Base-by-base conservation (phyloP, 2,329 filamentous ascomycete species). In the Emmonsiellopsis sp. region DNA sequence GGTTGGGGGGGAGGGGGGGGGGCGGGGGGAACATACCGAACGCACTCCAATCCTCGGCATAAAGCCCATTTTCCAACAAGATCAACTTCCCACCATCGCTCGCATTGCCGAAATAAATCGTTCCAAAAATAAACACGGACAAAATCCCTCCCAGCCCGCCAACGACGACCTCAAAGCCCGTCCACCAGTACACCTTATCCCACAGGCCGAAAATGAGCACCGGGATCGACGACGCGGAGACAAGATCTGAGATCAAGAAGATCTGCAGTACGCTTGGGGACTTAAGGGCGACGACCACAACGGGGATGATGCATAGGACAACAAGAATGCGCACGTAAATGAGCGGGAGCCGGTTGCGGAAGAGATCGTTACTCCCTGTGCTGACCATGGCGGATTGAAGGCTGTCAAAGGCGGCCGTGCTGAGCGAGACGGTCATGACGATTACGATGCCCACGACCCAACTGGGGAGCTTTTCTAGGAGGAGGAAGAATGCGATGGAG, bases 371-470 rank as follows among this genome's bases (percentile, higher is more conserved):
- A 59, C 85, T 89, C 11, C 84, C 86, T 0, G 86, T 87, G n/a
- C 85, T 89, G 7, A 92, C 85, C 84, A 93, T 90, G 60, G 88
- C 86, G 1, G 84, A 86, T 70, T 92, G 89, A 38, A 92, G 76
- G 57, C 80, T 86, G 74, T 93, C 88, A 58, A 93, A 92, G 0
- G 87, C 83, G 0, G 88, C 84, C 2, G 85, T 89, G 63, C 82
- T 87, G 51, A 93, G 79, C 8, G 82, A 81, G 34, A 91, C 81
- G 1, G 87, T 82, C 86, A 93, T 90, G 65, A 92, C 83, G 8
- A 93, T 76, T 0, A 92, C 81, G 58, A 93, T 80, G 52, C 87
- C 87, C 2, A 93, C 80, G n/a, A 90, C 86, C 88, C 88, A 93
- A 53, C 71, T 77, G 0, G 88, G 88, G 1, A 93, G 79, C 59